phyloP scores from a whole-genome alignment of 1,284 basidiomycete species.

The Cutaneotrichosporon mucoides region DNA sequence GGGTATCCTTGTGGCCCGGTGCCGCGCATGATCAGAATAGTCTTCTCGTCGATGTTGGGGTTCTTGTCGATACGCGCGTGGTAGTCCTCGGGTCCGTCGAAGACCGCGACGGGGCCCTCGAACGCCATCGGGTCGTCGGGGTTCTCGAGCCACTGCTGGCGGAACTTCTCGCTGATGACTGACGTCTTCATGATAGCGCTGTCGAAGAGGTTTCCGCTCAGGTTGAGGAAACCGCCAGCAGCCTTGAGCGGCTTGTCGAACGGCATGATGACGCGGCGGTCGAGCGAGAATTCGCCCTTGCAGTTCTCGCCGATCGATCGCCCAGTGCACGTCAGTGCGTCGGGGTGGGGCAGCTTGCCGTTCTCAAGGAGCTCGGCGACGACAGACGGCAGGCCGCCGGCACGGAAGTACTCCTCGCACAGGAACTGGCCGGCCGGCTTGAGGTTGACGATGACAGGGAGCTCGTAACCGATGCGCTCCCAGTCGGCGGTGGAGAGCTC shows the following conservation, averaged over 20 bases:
- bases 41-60: constrained; percentile 28
- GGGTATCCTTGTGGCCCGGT: constrained; percentile 47
- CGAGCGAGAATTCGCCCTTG: constrained; percentile 35
- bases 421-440: constrained; percentile 45
- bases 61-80: constrained; percentile 38
- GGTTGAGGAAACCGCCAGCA: constrained; percentile 46
- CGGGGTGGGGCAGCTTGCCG: constrained; percentile 38
- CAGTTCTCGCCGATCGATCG: constrained; percentile 39
- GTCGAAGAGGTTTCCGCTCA: constrained; percentile 47
- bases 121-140: constrained; percentile 48
- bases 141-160: constrained; percentile 43
- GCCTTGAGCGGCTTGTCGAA: constrained; percentile 38
- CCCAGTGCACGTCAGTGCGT: constrained; percentile 40
- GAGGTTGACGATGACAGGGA: constrained; percentile 43
- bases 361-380: constrained; percentile 40
- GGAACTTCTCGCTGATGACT: constrained; percentile 42
- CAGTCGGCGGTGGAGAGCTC: constrained; percentile 41
- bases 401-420: constrained; percentile 47
- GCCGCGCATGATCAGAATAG: constrained; percentile 47
- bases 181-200: constrained; percentile 50
- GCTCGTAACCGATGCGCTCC: constrained; percentile 42
- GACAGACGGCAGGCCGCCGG: constrained; percentile 44
- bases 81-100: constrained; percentile 49
- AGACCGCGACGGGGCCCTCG: constrained; percentile 48
- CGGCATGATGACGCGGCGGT: constrained; percentile 43